Base-by-base conservation (phyloP, 495 filamentous ascomycete genomes). In the Penicillium fimorum region DNA sequence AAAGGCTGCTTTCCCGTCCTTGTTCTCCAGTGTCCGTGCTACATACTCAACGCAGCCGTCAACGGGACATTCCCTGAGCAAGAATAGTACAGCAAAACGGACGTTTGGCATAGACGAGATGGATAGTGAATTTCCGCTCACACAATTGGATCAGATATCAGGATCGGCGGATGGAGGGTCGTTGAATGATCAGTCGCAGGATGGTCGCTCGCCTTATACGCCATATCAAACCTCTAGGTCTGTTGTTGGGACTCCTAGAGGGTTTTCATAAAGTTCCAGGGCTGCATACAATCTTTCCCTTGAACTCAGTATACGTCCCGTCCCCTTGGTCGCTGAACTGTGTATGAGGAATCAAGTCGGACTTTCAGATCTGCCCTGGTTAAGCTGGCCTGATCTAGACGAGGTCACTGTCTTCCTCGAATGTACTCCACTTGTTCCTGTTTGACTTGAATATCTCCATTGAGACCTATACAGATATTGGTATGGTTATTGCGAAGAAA, bases 81-180 rank as follows among this genome's bases (percentile, higher is more conserved):
- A 59, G 17, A 57, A 48, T 24, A 42, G 35, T 10, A 50, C 57
- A 4, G 56, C 50, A 6, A 47, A 58, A 24, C 51, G 56, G 8
- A 50, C 56, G n/a, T 20, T 45, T n/a, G 63, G 56, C 1, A 58
- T 66, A 15, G 46, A 55, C 15, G 63, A 63, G 32, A 49, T 38
- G 22, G 63, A 60, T 29, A 59, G 55, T 46, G 62, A 64, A 11
- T 52, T 56, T 30, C 62, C 62, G 0, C 51, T 64, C 43, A 64
- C 55, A 1, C 47, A 18, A 17, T 24, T 64, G 32, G 55, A 46
- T 30, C 17, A 32, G 15, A 27, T 33, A 15, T 11, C 38, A 12
- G 29, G 50, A 22, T 53, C 27, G 2, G 29, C 25, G 12, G 50
- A 59, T 17, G 45, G 49, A 38, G 29, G 38, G 10, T 59, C 57